Percentiles rank a stretch among this genome's conserved stretches.
These are phyloP conservation scores for Fusarium sp. DNA, from an alignment of 2,329 filamentous ascomycete species.

Conservation along the genomic window DNA sequence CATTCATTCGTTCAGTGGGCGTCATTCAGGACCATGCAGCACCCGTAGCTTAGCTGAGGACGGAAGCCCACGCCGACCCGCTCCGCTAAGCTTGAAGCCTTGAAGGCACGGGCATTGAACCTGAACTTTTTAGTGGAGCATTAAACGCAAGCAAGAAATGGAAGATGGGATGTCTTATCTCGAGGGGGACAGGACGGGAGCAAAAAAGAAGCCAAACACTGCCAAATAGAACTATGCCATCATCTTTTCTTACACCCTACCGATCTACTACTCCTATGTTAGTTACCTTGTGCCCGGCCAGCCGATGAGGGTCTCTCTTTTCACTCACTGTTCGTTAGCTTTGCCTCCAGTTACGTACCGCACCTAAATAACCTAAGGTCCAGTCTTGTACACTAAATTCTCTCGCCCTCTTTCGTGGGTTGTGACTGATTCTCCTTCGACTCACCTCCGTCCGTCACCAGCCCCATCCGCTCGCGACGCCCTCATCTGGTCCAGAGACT, in stretches of 20 bases:
- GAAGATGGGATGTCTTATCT: conserved; percentile 35
- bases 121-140: conserved; percentile 42
- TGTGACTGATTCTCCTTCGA: conserved; percentile 41
- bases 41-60: conserved; percentile 24
- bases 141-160: conserved; percentile 35
- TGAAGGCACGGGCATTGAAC: conserved; percentile 8
- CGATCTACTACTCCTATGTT: not conserved
- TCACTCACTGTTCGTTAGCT: not conserved
- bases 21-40: conserved; percentile 32
- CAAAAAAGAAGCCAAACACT: conserved; percentile 22
- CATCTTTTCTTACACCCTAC: conserved; percentile 24
- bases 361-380: conserved; percentile 18
- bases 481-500: conserved; percentile 39
- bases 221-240: not conserved
- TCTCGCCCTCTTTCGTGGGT: conserved; percentile 35
- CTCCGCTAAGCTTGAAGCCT: conserved; percentile 30
- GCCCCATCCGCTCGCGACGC: conserved; percentile 32
- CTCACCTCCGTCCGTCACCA: conserved; percentile 40
- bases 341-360: conserved; percentile 40
- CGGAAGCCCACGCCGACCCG: conserved; percentile 39
- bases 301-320: conserved; percentile 25
- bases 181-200: conserved; percentile 5
- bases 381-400: conserved; percentile 26
- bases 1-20: conserved; percentile 28
- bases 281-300: conserved; percentile 31